Evolutionary conservation across 2,329 filamentous ascomycete species (phyloP), one percentile per base, ranked within the genome.

Genomic region (Thyridium curvatum): DNA sequence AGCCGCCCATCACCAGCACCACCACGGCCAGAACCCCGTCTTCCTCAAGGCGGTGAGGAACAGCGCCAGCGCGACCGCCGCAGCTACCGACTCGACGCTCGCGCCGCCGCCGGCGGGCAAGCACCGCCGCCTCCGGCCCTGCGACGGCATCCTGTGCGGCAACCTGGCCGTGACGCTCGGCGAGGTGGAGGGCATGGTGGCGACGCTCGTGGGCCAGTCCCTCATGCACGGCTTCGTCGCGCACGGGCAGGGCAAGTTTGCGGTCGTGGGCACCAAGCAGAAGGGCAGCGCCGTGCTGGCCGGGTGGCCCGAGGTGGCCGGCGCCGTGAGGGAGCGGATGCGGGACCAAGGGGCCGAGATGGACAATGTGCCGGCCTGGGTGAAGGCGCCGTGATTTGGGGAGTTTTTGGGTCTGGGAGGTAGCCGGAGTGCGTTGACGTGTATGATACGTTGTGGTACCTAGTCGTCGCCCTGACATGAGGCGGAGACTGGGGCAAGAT

Each of bases 211-310:
- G 15, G 79, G 84, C 36, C 86, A 94, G 59, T 86, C 85, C 1
- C 67, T 95, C 17, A 70, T 96, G 55, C 80, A 83, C 48, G 91
- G 90, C 2, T 96, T 90, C 53, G 74, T 96, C 18, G 86, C 85
- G 13, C 87, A 94, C 52, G 75, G 75, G 18, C 79, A 82, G 53
- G 74, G 75, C 32, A 81, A 85, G 35, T 89, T 96, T 53, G 89
- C 88, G 12, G 86, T 96, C 32, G 79, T 84, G 38, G 89, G 90
- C 3, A 80, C 85, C 17, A 84, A 82, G 66, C 72, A 73, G 43
- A 76, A 74, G 46, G 76, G 74, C 4, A 74, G 77, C 17, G 74
- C 82, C 0, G 61, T 86, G 15, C 68, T 69, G 28, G 84, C 83
- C 1, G 86, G 86, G 0, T 96, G 91, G 66, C 89, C 90, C 2